phyloP scores from a whole-genome alignment of 306 rosid genomes.

The Fragaria iinumae region DNA sequence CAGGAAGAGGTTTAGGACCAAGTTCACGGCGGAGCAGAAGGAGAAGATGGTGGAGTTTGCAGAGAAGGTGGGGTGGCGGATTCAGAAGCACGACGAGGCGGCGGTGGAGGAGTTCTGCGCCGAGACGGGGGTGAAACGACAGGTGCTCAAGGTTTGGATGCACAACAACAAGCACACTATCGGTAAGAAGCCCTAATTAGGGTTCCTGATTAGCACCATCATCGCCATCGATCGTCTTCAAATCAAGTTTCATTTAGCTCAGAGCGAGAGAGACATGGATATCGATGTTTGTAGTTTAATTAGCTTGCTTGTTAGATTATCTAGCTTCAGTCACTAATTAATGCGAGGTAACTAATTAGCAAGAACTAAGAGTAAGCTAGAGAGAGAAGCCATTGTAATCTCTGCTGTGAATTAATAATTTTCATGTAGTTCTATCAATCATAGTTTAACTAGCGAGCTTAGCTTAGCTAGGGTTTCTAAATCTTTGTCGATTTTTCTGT shows the following conservation, averaged over 20 bases:
- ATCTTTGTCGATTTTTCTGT: neutral
- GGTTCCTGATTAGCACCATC: neutral
- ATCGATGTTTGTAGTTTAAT: neutral
- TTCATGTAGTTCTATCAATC: neutral
- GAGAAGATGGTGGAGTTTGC: conserved; percentile 83
- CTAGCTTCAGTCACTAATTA: neutral
- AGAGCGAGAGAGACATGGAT: neutral
- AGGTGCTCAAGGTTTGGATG: conserved; percentile 92
- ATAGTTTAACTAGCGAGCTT: conserved; percentile 5
- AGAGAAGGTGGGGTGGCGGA: conserved; percentile 73
- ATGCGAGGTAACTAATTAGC: neutral
- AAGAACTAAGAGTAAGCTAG: neutral
- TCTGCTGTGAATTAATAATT: conserved; percentile 2
- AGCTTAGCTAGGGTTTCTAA: conserved; percentile 14
- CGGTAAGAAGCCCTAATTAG: conserved; percentile 72
- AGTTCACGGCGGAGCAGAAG: conserved; percentile 73
- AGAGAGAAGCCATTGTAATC: neutral
- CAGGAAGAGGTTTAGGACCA: conserved; percentile 69
- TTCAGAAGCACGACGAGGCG: conserved; percentile 76
- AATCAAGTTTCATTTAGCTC: neutral
- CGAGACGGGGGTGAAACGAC: conserved; percentile 51
- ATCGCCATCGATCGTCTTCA: neutral
- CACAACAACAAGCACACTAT: conserved; percentile 86
- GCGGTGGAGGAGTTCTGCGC: conserved; percentile 66
- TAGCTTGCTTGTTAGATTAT: conserved; percentile 3